Base-by-base conservation (phyloP, 805 yeast genomes). In the Zygosaccharomyces bisporus region DNA sequence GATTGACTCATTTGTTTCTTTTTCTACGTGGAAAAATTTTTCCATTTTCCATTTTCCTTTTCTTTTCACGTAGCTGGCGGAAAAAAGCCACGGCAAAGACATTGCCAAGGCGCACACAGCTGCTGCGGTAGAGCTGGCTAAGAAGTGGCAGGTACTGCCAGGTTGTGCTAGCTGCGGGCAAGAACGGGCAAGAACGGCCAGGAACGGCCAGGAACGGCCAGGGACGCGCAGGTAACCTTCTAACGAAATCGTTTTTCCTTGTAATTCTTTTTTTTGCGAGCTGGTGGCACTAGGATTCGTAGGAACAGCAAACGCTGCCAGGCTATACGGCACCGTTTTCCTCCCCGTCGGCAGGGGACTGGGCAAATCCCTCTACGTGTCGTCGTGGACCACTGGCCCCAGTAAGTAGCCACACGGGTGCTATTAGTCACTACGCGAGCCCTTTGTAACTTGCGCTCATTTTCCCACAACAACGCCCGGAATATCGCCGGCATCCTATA, bases 351-450 rank as follows among this genome's bases (percentile, higher is more conserved):
- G n/a, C n/a, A n/a, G 9, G 25, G 25, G 25, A 9, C 9, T 6
- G 25, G 25, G 25, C 25, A 21, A 21, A 21, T 21, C 25, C 25
- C 25, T 21, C 25, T 21, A 6, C 6, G 25, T 6, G 6, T 21
- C 6, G 25, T 21, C 25, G 25, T 21, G 25, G 9, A 21, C 6
- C 6, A 21, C 25, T 21, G 9, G 25, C 25, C 25, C 25, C 9
- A 9, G 25, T 6, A 6, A 21, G 9, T 21, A 6, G n/a, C 16
- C 13, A n/a, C 16, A 7, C 17, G 23, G 20, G 30, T 13, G 13
- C 14, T 21, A 37, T 37, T 37, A 37, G 40, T 37, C 40, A 37
- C 32, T 25, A 17, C 40, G 33, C 33, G 40, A 17, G 30, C 31
- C 21, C 12, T 37, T 37, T 12, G 32, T 16, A n/a, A 19, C 20